These are phyloP conservation scores for Hygrocybe punicea DNA, from an alignment of 768 basidiomycete species.

Conservation along the genomic window DNA sequence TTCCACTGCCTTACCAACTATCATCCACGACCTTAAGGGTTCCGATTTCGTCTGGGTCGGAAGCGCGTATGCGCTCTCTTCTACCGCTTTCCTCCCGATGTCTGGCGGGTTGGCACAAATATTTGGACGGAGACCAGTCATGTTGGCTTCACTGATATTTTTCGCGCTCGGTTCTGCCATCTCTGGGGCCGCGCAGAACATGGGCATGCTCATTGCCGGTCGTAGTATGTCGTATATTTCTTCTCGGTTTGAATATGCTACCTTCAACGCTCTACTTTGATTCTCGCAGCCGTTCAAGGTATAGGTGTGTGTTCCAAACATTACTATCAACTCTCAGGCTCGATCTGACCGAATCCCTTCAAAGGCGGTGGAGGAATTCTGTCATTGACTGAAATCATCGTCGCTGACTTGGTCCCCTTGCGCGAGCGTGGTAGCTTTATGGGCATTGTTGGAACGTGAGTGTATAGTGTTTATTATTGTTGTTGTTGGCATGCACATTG, in stretches of 20 bases:
- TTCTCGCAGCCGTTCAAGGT: background rate
- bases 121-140: slow-evolving; percentile 38
- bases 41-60: slow-evolving; percentile 46
- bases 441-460: slow-evolving; percentile 38
- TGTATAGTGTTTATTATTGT: background rate
- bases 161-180: slow-evolving; percentile 45
- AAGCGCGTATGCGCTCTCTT: slow-evolving; percentile 41
- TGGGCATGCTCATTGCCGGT: slow-evolving; percentile 43
- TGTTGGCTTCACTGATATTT: slow-evolving; percentile 29
- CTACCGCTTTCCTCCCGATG: slow-evolving; percentile 41
- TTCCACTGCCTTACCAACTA: slow-evolving; percentile 43
- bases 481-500: background rate
- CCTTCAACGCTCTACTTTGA: background rate
- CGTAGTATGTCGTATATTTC: slow-evolving; percentile 24
- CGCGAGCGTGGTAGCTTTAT: slow-evolving; percentile 41
- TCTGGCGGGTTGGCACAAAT: slow-evolving; percentile 38
- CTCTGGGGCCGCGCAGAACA: slow-evolving; percentile 39
- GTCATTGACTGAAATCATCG: slow-evolving; percentile 39
- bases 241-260: background rate
- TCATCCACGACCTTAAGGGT: slow-evolving; percentile 36
- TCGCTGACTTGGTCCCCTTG: slow-evolving; percentile 47
- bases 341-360: slow-evolving; percentile 31
- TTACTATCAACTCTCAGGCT: slow-evolving; percentile 15
- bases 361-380: slow-evolving; percentile 42
- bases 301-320: background rate